phyloP scores from a whole-genome alignment of 176 grass and related monocot genomes.

The Lolium rigidum region DNA sequence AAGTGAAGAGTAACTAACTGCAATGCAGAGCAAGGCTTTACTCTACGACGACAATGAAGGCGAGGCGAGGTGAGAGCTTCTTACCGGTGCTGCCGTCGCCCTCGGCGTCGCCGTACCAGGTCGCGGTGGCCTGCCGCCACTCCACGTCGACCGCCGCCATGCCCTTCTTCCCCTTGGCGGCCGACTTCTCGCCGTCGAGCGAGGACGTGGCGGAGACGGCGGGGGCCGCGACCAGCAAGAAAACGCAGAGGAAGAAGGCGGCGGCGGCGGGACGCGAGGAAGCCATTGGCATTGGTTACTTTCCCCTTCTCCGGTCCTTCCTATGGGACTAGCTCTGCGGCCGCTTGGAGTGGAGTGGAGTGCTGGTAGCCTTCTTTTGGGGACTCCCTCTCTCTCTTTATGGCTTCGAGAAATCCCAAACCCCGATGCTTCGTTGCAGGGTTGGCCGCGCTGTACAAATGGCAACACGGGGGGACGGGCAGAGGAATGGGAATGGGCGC shows the following conservation, averaged over 20 bases:
- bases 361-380: constrained; percentile 40
- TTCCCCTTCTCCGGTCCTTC: background rate
- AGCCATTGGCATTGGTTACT: constrained; percentile 27
- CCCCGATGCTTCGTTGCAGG: constrained; percentile 31
- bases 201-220: constrained; percentile 31
- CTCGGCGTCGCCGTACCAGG: constrained; percentile 89
- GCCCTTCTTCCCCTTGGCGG: background rate
- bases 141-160: constrained; percentile 56
- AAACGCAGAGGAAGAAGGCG: constrained; percentile 30
- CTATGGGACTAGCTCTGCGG: constrained; percentile 6
- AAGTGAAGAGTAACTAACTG: background rate
- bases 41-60: background rate
- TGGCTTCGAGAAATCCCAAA: constrained; percentile 66
- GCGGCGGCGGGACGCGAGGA: constrained; percentile 38
- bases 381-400: constrained; percentile 40
- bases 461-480: constrained; percentile 29
- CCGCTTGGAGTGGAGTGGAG: constrained; percentile 5
- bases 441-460: constrained; percentile 33
- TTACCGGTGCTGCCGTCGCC: constrained; percentile 95
- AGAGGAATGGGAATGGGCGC: background rate
- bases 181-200: constrained; percentile 28
- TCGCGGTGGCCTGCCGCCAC: constrained; percentile 91
- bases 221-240: constrained; percentile 18
- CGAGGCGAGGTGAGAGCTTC: constrained; percentile 38
- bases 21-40: background rate